These are phyloP conservation scores for Hypocreales sp. DNA, from an alignment of 2,329 filamentous ascomycete species.

Conservation along the genomic window DNA sequence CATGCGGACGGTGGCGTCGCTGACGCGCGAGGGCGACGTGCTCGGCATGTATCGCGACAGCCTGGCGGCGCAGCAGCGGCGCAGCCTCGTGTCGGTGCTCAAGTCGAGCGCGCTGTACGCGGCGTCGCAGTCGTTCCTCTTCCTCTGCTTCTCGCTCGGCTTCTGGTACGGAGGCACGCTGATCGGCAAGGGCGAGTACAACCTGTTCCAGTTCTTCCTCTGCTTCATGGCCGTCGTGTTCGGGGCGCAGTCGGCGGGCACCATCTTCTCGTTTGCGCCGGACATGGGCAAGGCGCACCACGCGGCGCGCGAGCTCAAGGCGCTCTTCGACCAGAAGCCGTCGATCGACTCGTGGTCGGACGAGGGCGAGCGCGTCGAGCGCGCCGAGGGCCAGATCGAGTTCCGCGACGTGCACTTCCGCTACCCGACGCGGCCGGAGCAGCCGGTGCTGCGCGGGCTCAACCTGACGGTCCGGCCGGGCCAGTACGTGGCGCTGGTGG, in stretches of 20 bases:
- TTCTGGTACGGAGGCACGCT: slow-evolving; percentile 86
- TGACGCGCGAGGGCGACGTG: slow-evolving; percentile 78
- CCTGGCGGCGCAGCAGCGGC: slow-evolving; percentile 49
- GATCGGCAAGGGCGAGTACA: slow-evolving; percentile 55
- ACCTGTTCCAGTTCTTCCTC: slow-evolving; percentile 79
- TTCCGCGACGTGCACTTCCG: slow-evolving; percentile 89
- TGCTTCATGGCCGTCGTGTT: slow-evolving; percentile 83
- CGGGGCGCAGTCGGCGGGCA: slow-evolving; percentile 80
- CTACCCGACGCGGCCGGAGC: slow-evolving; percentile 81
- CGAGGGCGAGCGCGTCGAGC: slow-evolving; percentile 45
- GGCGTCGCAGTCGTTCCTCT: slow-evolving; percentile 67
- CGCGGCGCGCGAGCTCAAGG: slow-evolving; percentile 66
- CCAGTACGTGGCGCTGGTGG: slow-evolving; percentile 79
- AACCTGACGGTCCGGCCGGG: slow-evolving; percentile 60
- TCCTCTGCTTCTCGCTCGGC: slow-evolving; percentile 70
- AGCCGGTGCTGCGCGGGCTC: slow-evolving; percentile 79
- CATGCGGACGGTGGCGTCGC: slow-evolving; percentile 81
- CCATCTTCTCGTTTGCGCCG: slow-evolving; percentile 76
- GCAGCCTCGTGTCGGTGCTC: slow-evolving; percentile 56
- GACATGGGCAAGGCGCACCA: slow-evolving; percentile 90
- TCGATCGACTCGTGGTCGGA: slow-evolving; percentile 68
- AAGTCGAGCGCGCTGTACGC: slow-evolving; percentile 71
- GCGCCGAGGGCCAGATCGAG: slow-evolving; percentile 65
- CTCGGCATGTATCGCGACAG: slow-evolving; percentile 52
- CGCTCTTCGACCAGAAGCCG: slow-evolving; percentile 69